Base-by-base conservation (phyloP, 768 basidiomycete genomes). In the Trametes coccinea region DNA sequence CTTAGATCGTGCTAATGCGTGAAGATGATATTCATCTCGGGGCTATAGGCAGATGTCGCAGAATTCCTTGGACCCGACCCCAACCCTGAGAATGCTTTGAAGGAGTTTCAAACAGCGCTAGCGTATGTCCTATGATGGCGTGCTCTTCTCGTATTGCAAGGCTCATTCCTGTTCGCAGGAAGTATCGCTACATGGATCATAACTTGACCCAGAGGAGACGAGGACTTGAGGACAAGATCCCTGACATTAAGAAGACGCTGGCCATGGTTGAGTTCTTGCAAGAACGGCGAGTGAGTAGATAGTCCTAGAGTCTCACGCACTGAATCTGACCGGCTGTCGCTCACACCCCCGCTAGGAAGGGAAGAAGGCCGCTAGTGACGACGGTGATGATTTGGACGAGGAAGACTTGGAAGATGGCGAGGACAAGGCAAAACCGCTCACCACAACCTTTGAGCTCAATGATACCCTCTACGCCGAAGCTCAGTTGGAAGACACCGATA, bases 111-210 rank as follows among this genome's bases (percentile, higher is more conserved):
- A 71, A 94, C 96, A 76, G 94, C 93, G 27, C 83, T 97, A 74
- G 91, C 95, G 95, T 98, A 78, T 76, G 95, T 77, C 10, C 31
- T 17, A 39, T 9, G 8, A 13, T 27, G 13, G 13, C 30, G 30
- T 1, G 3, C 48, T 8, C 3, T 27, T 17, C 17, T 27, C 13
- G 48, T 29, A 31, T 13, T 9, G 30, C 10, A 49, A 14, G 13
- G 5, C 7, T 14, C n/a, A 6, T 49, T 5, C 3, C 9, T 13
- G 1, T 22, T 31, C 22, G 70, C 77, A 99, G 96, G 68, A 98
- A 99, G 81, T 98, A 99, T 80, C 90, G 92, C 52, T 98, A 96
- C 77, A 98, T 99, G 96, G 96, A 98, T 67, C 77, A 85, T 14
- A 95, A 86, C 71, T 79, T 95, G 51, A 78, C 86, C 5, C 89